A percentile compares a stretch with the other conserved stretches of the same genome.
Conservation (phyloP, 441 rosid species). For the Populus hybrid region DNA sequence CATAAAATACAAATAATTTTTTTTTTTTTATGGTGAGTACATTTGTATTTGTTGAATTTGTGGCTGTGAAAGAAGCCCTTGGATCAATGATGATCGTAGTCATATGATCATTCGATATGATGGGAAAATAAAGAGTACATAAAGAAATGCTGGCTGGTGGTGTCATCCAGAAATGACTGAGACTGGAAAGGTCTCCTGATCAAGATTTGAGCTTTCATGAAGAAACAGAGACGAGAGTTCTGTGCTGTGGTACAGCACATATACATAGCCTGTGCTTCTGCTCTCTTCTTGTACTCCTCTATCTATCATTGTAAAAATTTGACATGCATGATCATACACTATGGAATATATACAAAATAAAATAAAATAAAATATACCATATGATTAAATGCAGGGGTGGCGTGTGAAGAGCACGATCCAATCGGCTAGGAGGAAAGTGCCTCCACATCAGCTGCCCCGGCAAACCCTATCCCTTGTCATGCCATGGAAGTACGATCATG, state of each 20-base stretch:
- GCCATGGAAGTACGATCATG: too few relatives aligned
- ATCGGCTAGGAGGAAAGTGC: slow-evolving; percentile 14
- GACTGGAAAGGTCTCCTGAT: too few relatives aligned
- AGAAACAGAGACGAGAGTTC: neutral
- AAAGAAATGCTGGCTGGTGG: neutral
- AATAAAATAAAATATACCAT: neutral
- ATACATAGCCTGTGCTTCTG: too few relatives aligned
- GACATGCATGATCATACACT: neutral
- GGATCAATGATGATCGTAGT: neutral
- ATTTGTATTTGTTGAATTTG: too few relatives aligned
- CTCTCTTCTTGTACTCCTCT: too few relatives aligned
- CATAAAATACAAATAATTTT: too few relatives aligned
- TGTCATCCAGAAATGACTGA: neutral
- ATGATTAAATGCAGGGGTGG: neutral
- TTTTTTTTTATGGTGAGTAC: too few relatives aligned
- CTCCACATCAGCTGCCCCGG: slow-evolving; percentile 10
- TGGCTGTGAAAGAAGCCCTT: too few relatives aligned
- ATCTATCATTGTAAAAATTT: neutral
- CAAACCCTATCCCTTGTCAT: neutral
- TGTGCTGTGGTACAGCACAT: neutral
- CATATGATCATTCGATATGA: neutral
- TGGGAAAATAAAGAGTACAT: neutral
- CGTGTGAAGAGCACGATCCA: neutral
- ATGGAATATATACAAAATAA: neutral
- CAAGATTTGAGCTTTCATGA: neutral